phyloP scores from a whole-genome alignment of 352 stramenopile genomes.

The Thraustotheca clavata region DNA sequence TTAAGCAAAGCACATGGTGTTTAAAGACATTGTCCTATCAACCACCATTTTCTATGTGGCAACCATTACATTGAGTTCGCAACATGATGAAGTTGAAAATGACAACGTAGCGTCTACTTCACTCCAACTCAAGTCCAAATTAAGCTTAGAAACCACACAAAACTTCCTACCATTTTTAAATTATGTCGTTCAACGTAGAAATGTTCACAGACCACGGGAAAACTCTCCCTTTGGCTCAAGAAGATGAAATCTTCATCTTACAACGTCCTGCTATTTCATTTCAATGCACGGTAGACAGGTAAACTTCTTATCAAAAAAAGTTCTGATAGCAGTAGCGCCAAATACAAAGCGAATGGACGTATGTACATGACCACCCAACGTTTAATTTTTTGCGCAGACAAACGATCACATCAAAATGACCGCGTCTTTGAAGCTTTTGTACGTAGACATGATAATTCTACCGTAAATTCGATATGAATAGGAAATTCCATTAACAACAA shows the following conservation, averaged over 20 bases:
- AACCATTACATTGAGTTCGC: no score
- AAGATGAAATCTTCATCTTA: constrained; percentile 80
- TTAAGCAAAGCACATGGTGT: no score
- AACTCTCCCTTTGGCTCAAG: constrained; percentile 59
- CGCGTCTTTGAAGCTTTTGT: constrained; percentile 68
- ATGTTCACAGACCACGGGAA: constrained; percentile 69
- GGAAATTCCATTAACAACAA: constrained; percentile 69
- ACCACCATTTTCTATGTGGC: no score
- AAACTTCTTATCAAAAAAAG: constrained; percentile 16
- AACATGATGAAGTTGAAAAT: not conserved
- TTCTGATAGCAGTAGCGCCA: constrained; percentile 23
- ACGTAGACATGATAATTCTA: constrained; percentile 21
- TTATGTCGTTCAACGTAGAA: constrained; percentile 63
- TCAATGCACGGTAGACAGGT: constrained; percentile 51
- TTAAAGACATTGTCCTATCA: no score
- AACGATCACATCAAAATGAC: constrained; percentile 48
- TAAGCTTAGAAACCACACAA: not conserved
- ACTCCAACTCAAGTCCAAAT: not conserved
- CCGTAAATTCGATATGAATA: constrained; percentile 23
- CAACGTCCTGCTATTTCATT: constrained; percentile 73
- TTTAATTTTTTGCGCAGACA: constrained; percentile 79
- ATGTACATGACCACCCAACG: constrained; percentile 82
- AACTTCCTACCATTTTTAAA: not conserved
- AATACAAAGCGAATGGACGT: constrained; percentile 67
- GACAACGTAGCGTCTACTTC: not conserved